Evolutionary conservation across 1,284 basidiomycete genomes (phyloP).

Genomic region (Microbotryum silenes-acaulis): DNA sequence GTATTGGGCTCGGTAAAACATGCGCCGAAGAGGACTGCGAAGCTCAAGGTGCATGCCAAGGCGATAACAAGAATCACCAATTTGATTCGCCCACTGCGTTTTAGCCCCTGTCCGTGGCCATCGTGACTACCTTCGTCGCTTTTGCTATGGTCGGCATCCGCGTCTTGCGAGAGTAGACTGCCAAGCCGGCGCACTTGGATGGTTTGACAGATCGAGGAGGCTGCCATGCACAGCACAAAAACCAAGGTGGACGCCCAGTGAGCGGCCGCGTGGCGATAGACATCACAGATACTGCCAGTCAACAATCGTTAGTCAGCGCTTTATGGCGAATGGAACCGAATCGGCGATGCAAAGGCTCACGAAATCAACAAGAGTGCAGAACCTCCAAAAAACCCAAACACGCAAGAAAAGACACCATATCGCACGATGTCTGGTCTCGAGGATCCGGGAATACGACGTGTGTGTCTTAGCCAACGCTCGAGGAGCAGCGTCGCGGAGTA

Average conservation of each 20-base stretch:
- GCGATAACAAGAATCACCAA: slow-evolving; percentile 43
- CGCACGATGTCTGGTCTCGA: slow-evolving; percentile 33
- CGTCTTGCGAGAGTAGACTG: slow-evolving; percentile 8
- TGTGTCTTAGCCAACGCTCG: slow-evolving; percentile 47
- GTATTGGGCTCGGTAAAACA: slow-evolving; percentile 32
- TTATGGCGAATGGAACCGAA: too few relatives aligned
- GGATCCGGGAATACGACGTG: slow-evolving; percentile 46
- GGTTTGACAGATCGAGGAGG: slow-evolving; percentile 47
- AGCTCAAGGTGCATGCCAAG: slow-evolving; percentile 44
- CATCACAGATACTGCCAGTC: slow-evolving; percentile 28
- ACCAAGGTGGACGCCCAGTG: slow-evolving; percentile 48
- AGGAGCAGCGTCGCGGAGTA: slow-evolving; percentile 43
- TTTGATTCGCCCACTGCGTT: slow-evolving; percentile 46
- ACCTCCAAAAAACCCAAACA: slow-evolving; percentile 44
- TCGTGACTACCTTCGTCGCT: slow-evolving; percentile 8
- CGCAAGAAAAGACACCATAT: slow-evolving; percentile 43
- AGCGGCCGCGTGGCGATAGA: slow-evolving; percentile 42
- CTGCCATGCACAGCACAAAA: slow-evolving; percentile 46
- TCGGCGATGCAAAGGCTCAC: slow-evolving; percentile 25
- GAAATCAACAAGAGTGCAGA: slow-evolving; percentile 45
- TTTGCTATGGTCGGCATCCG: too few relatives aligned
- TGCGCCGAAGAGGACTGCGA: slow-evolving; percentile 42
- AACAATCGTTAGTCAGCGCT: too few relatives aligned
- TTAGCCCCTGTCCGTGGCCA: slow-evolving; percentile 41
- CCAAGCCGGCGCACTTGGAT: slow-evolving; percentile 43